Evolutionary conservation across 345 rosid species (phyloP).

Genomic region (Turritis glabra): DNA sequence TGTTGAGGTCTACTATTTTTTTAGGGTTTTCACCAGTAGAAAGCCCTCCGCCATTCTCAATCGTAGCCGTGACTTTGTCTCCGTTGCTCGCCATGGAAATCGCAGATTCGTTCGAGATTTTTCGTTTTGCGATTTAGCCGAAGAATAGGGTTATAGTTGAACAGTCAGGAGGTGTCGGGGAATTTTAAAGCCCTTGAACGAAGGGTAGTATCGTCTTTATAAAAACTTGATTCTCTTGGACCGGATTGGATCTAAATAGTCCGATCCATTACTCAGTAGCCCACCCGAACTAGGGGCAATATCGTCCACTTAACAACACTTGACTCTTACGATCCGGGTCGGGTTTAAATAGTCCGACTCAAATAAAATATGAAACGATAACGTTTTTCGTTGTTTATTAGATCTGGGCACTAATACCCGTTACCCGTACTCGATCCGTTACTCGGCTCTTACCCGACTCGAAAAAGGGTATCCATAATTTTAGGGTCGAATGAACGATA

Average conservation of each 20-base stretch:
- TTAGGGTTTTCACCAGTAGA: conserved; percentile 42
- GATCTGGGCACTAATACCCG: no score
- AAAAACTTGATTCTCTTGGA: no score
- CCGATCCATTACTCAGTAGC: background rate
- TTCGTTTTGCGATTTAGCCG: background rate
- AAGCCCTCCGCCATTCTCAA: conserved; percentile 11
- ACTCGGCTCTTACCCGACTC: no score
- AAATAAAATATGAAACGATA: background rate
- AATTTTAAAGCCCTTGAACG: background rate
- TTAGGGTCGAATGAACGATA: no score
- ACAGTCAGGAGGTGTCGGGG: background rate
- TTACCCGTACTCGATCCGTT: no score
- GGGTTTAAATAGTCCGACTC: background rate
- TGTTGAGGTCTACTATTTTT: conserved; percentile 43
- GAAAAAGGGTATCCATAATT: no score
- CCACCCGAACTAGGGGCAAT: background rate
- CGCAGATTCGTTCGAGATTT: conserved; percentile 5
- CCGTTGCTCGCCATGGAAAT: conserved; percentile 46
- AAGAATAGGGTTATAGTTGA: background rate
- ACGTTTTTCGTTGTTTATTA: background rate
- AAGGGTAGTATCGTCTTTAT: background rate
- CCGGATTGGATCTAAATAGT: background rate
- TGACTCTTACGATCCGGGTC: background rate
- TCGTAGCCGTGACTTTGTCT: conserved; percentile 37
- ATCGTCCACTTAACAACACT: background rate